Percentiles rank a stretch among this genome's conserved stretches.
These are phyloP conservation scores for Camellia japonica DNA, from an alignment of 148 eudicot genomes.

Conservation along the genomic window DNA sequence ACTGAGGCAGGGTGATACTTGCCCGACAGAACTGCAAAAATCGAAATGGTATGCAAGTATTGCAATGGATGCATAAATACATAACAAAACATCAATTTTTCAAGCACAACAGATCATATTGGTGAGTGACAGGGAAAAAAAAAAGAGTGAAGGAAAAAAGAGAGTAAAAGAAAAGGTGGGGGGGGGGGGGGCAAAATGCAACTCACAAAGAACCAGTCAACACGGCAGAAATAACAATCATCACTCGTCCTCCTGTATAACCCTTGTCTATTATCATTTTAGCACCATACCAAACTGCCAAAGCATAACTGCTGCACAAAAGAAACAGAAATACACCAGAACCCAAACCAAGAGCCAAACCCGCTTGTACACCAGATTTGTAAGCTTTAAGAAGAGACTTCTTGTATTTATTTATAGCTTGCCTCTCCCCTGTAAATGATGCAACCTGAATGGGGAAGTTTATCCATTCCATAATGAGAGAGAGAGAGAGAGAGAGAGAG, in stretches of 20 bases:
- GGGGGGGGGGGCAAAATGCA: neutral
- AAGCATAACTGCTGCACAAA: conserved; percentile 36
- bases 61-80: too few species aligned
- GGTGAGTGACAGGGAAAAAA: neutral
- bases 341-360: conserved; percentile 44
- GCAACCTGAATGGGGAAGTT: conserved; percentile 31
- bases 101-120: too few species aligned
- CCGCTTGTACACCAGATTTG: conserved; percentile 43
- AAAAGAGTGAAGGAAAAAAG: neutral
- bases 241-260: conserved; percentile 42
- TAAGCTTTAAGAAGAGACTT: conserved; percentile 38
- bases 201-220: conserved; percentile 49
- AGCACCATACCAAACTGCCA: conserved; percentile 56
- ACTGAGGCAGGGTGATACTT: conserved; percentile 33
- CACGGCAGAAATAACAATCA: conserved; percentile 37
- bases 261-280: conserved; percentile 35
- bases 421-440: conserved; percentile 57
- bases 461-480: neutral
- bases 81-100: too few species aligned
- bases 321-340: conserved; percentile 31
- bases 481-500: neutral
- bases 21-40: conserved; percentile 32
- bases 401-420: conserved; percentile 36
- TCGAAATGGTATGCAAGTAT: neutral
- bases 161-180: neutral